These are phyloP conservation scores for Candida patagonica DNA, from an alignment of 805 yeast genomes.

Conservation along the genomic window DNA sequence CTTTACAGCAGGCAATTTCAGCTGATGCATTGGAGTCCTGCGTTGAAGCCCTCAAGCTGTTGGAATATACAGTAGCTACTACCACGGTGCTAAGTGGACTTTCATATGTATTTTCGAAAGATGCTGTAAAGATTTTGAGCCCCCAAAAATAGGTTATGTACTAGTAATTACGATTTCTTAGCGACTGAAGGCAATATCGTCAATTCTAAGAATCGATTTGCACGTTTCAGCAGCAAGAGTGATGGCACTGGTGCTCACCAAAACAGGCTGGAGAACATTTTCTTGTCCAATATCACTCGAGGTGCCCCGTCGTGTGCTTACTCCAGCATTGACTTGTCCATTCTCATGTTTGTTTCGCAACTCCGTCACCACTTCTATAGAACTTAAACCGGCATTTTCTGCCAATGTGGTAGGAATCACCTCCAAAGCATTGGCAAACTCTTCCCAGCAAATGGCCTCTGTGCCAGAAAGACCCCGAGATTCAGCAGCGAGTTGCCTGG, in stretches of 20 bases:
- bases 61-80: conserved; percentile 44
- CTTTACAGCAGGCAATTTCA: conserved; percentile 29
- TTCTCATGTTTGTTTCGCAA: conserved; percentile 81
- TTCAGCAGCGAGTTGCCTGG: conserved; percentile 64
- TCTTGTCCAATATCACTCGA: conserved; percentile 86
- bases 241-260: conserved; percentile 90
- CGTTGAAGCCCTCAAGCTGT: conserved; percentile 17
- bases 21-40: conserved; percentile 21
- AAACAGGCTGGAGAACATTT: conserved; percentile 92
- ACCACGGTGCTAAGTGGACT: conserved; percentile 76
- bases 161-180: too few relatives aligned
- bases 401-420: conserved; percentile 91
- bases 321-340: conserved; percentile 92
- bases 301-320: conserved; percentile 88
- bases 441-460: conserved; percentile 84
- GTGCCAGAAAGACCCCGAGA: conserved; percentile 69
- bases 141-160: conserved; percentile 1
- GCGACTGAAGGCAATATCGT: conserved; percentile 90
- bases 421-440: conserved; percentile 85
- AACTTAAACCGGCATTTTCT: conserved; percentile 89
- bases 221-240: conserved; percentile 94
- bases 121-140: conserved; percentile 51
- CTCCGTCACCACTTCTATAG: conserved; percentile 86
- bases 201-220: conserved; percentile 90
- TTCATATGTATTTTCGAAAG: conserved; percentile 61